Evolutionary conservation across 208 protist genomes (phyloP), one percentile per base, ranked within the genome.

Genomic region (Sergeia podlipaevii): DNA sequence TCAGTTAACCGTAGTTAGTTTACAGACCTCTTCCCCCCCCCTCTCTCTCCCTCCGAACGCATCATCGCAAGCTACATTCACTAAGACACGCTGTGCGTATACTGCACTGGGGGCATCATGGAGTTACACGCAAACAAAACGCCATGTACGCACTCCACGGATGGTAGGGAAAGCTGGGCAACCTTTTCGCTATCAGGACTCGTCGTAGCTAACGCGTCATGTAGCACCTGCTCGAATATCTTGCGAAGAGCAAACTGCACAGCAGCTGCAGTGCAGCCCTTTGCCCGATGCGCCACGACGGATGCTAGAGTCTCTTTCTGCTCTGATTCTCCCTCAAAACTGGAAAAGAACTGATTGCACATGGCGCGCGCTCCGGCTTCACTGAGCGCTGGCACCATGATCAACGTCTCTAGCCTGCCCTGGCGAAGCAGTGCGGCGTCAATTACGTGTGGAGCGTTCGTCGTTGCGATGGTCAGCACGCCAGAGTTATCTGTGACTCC

Each of bases 371-470:
- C 81, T 1, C 74, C 79, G 1, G 58, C 56, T 15, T 57, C 32
- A 0, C 65, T 75, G 20, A 93, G 76, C 26, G 81, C 74, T 17
- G 85, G 80, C 1, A 94, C 70, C 42, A 56, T 52, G 21, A 95
- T 23, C 17, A 93, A 24, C 1, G 84, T 92, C 53, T 97, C 91
- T 34, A 97, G 74, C 13, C 91, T 69, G 4, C 98, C 98, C 27
- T 98, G 97, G 10, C 98, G 90, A 15, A 99, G 67, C 18, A 99
- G 77, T 2, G 98, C 98, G 44, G 63, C 48, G 60, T 99, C 97
- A 30, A 97, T 64, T 45, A 80, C 73, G n/a, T 72, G 48, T 24
- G 85, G 83, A 23, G 67, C 60, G 54, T 81, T 95, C 0, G 89
- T 94, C 17, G 79, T 80, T 44, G 70, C 89, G 17, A 99, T 81